These are phyloP conservation scores for Endogone sp. DNA, from an alignment of 192 early-diverging fungal genomes.

Conservation along the genomic window DNA sequence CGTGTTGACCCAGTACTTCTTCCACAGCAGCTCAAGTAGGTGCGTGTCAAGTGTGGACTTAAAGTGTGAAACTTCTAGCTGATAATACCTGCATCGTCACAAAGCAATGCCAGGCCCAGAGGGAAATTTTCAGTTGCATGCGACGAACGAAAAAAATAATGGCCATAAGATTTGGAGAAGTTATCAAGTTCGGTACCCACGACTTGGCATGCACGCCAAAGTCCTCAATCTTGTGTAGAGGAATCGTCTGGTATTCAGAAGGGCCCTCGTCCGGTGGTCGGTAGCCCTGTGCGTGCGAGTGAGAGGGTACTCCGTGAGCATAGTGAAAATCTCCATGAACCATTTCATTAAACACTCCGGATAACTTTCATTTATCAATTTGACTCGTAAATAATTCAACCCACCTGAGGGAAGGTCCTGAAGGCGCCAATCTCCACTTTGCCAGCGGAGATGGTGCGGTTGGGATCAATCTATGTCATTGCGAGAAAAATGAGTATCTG, in stretches of 20 bases:
- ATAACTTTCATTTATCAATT: background rate
- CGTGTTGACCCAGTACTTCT: constrained; percentile 98
- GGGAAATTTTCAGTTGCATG: background rate
- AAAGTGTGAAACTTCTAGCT: constrained; percentile 86
- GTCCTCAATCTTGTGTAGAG: constrained; percentile 94
- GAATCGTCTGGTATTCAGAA: constrained; percentile 88
- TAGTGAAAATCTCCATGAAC: background rate
- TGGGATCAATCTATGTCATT: constrained; percentile 82
- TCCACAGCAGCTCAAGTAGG: constrained; percentile 91
- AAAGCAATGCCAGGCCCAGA: background rate
- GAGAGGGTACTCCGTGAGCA: no score
- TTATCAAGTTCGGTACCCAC: constrained; percentile 22
- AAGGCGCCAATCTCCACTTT: constrained; percentile 99
- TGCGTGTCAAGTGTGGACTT: constrained; percentile 86
- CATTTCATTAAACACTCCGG: constrained; percentile 22
- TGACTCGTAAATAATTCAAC: no score
- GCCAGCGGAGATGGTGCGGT: constrained; percentile 93
- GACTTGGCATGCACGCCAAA: constrained; percentile 92
- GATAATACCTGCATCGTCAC: constrained; percentile 64
- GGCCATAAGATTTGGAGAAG: background rate
- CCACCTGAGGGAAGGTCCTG: constrained; percentile 89
- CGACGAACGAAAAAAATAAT: background rate
- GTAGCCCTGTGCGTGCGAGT: constrained; percentile 51
- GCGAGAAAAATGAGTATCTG: background rate
- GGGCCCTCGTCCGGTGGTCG: constrained; percentile 71